phyloP scores from a whole-genome alignment of 495 filamentous ascomycete genomes.

The Penicillium dipodomyicola region DNA sequence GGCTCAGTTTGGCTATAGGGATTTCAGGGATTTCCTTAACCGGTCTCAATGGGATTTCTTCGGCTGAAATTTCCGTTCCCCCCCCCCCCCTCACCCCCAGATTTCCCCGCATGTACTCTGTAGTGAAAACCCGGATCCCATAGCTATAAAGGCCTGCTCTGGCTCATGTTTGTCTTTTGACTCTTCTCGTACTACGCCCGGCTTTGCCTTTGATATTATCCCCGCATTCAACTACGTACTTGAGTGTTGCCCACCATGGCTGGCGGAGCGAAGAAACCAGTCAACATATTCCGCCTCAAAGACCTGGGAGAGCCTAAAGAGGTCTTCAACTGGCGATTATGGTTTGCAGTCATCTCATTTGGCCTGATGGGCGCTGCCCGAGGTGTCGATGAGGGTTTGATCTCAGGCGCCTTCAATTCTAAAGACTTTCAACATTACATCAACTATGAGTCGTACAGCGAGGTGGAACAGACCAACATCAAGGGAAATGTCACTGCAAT shows the following conservation, averaged over 20 bases:
- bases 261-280: slow-evolving; percentile 60
- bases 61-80: background rate
- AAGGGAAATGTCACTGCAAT: slow-evolving; percentile 69
- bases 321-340: slow-evolving; percentile 63
- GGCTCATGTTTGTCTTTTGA: background rate
- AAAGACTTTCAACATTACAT: slow-evolving; percentile 60
- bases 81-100: slow-evolving; percentile 10
- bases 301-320: slow-evolving; percentile 53
- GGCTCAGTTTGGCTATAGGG: no score
- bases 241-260: slow-evolving; percentile 46
- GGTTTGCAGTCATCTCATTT: slow-evolving; percentile 65
- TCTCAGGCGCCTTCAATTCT: slow-evolving; percentile 63
- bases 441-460: slow-evolving; percentile 52
- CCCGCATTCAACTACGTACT: background rate
- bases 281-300: slow-evolving; percentile 64
- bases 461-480: slow-evolving; percentile 56
- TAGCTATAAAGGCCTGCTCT: slow-evolving; percentile 14
- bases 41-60: no score
- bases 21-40: no score
- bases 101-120: slow-evolving; percentile 15
- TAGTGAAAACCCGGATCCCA: background rate
- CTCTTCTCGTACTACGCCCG: background rate
- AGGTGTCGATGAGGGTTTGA: slow-evolving; percentile 68
- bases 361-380: slow-evolving; percentile 67
- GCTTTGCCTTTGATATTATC: background rate